Percentiles rank a stretch among this genome's conserved stretches.
Conservation (phyloP, 2,329 filamentous ascomycete genomes). For the Diplodia mutila region DNA sequence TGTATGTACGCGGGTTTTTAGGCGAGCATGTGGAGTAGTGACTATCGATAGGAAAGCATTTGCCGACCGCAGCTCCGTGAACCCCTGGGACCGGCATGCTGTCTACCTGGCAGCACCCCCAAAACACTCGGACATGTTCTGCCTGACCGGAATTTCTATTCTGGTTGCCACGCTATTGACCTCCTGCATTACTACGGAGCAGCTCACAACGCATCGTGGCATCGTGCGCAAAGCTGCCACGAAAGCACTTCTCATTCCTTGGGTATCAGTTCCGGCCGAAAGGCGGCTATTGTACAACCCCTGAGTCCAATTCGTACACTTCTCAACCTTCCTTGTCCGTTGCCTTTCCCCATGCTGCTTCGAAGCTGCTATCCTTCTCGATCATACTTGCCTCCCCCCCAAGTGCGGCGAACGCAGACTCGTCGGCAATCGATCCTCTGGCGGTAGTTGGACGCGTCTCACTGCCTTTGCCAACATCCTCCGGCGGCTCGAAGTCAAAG, state of each 20-base stretch:
- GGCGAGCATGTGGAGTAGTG: constrained; percentile 18
- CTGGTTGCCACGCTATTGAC: not conserved
- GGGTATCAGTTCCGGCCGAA: constrained; percentile 16
- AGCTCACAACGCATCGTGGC: not conserved
- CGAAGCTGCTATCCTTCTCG: constrained; percentile 58
- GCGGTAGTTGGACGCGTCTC: constrained; percentile 29
- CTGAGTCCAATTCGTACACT: constrained; percentile 4
- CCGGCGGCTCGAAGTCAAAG: constrained; percentile 59
- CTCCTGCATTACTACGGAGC: not conserved
- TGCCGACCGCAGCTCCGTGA: constrained; percentile 7
- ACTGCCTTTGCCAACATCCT: constrained; percentile 29
- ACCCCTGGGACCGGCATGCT: not conserved
- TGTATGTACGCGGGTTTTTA: not conserved
- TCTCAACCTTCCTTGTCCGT: constrained; percentile 43
- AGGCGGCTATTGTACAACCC: constrained; percentile 18
- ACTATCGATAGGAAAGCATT: constrained; percentile 9
- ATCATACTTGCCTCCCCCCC: constrained; percentile 32
- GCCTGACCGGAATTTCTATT: not conserved
- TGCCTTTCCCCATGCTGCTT: constrained; percentile 72
- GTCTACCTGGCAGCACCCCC: not conserved
- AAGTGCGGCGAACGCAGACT: constrained; percentile 20
- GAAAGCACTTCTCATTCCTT: constrained; percentile 8
- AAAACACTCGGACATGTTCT: not conserved
- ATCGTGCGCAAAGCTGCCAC: not conserved
- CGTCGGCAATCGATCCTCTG: constrained; percentile 17